Evolutionary conservation across 345 rosid genomes (phyloP).

Genomic region (Hypericum androsaemum): DNA sequence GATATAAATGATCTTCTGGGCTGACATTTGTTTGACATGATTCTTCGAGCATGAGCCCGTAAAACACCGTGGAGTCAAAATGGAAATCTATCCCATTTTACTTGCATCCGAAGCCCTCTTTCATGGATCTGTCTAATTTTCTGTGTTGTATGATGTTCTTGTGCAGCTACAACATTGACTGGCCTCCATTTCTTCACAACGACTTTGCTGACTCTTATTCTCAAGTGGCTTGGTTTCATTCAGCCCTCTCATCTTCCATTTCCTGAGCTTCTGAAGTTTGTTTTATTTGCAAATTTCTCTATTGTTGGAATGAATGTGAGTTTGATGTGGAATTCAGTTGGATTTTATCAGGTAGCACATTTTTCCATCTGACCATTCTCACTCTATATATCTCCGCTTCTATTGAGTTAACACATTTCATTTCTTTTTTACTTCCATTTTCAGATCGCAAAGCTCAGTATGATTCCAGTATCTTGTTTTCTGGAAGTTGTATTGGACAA

Average conservation of each 20-base stretch:
- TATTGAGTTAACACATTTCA: constrained; percentile 4
- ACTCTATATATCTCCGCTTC: constrained; percentile 3
- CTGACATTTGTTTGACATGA: no score
- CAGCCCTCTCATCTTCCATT: constrained; percentile 75
- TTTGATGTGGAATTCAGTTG: constrained; percentile 99
- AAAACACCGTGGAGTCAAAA: no score
- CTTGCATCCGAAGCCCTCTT: no score
- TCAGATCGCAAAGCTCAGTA: constrained; percentile 96
- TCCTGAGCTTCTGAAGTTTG: constrained; percentile 69
- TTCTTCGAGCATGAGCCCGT: no score
- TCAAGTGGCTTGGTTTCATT: constrained; percentile 79
- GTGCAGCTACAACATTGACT: constrained; percentile 94
- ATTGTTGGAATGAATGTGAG: constrained; percentile 99
- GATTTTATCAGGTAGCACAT: constrained; percentile 80
- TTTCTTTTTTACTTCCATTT: constrained; percentile 5
- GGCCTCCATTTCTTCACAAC: constrained; percentile 98
- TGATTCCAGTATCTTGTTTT: constrained; percentile 95
- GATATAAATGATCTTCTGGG: no score
- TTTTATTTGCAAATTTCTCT: constrained; percentile 89
- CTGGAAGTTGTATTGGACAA: constrained; percentile 91
- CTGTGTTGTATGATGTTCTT: constrained; percentile 11
- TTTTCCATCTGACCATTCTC: background rate
- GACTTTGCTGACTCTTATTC: constrained; percentile 57
- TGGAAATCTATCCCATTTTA: no score
- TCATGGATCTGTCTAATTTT: constrained; percentile 16